A percentile compares a stretch with the other conserved stretches of the same genome.
These are phyloP conservation scores for Hibiscus syriacus DNA, from an alignment of 345 rosid species.

Conservation along the genomic window DNA sequence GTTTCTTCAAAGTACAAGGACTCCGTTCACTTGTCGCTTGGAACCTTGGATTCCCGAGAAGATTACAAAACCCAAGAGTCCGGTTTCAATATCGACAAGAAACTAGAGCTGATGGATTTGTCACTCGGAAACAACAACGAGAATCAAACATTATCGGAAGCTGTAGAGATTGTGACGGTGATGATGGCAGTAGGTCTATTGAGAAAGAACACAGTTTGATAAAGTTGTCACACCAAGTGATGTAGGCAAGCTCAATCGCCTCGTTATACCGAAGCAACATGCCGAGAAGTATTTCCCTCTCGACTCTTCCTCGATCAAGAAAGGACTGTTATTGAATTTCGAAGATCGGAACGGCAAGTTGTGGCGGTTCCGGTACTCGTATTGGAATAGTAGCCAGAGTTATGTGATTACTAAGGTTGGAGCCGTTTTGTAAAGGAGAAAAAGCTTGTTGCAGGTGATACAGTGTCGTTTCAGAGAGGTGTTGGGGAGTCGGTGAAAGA, in stretches of 20 bases:
- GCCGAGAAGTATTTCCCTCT: conserved; percentile 73
- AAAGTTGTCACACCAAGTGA: conserved; percentile 84
- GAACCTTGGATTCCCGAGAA: conserved; percentile 18
- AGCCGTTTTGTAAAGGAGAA: conserved; percentile 95
- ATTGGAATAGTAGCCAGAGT: conserved; percentile 97
- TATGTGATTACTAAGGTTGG: conserved; percentile 98
- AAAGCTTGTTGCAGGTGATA: conserved; percentile 86
- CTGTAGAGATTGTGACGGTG: conserved; percentile 10
- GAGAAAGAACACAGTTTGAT: conserved; percentile 72
- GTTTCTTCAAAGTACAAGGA: conserved; percentile 19
- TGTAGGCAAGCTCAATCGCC: conserved; percentile 72
- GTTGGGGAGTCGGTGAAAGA: conserved; percentile 47
- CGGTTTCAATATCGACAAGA: conserved; percentile 27
- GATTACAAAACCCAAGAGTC: conserved; percentile 13
- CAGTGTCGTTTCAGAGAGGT: conserved; percentile 80
- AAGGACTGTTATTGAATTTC: conserved; percentile 82
- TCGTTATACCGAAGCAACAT: conserved; percentile 77
- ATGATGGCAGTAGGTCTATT: conserved; percentile 7
- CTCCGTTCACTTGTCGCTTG: conserved; percentile 22
- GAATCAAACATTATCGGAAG: conserved; percentile 16
- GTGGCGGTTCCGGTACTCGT: conserved; percentile 90
- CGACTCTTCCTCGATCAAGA: conserved; percentile 46
- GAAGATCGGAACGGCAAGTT: conserved; percentile 69
- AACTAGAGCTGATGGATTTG: conserved; percentile 31
- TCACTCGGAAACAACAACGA: conserved; percentile 29